Evolutionary conservation across 495 filamentous ascomycete genomes (phyloP), one percentile per base, ranked within the genome.

Genomic region (Penicillium roqueforti): DNA sequence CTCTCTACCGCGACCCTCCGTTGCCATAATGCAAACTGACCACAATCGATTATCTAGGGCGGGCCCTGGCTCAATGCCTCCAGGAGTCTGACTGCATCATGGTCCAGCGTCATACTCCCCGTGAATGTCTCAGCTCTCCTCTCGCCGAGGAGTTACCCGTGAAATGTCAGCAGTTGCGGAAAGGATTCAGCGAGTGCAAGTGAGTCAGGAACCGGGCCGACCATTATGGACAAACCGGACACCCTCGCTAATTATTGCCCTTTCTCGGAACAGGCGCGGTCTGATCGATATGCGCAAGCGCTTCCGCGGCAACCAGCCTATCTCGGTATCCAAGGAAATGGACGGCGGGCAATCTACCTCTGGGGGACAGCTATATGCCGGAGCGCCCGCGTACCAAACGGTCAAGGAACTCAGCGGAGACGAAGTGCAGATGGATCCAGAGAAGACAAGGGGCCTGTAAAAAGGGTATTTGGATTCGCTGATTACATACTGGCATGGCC

Each of bases 251-350:
- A 52, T 23, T 1, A 9, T n/a, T 44, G 50, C 1, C 3, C 0
- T 19, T 8, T 32, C 28, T 36, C 29, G 29, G 6, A 6, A 44
- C 8, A 81, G 78, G 64, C 87, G 92, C 51, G 93, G 95, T 46
- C 83, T 95, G 84, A 83, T 97, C 63, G 93, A 98, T 73, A 98
- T 98, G 95, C 87, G 95, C 65, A 98, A 98, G 72, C 86, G 95
- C 20, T 97, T 98, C 75, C 82, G 95, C 39, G 95, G 93, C n/a
- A 97, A 98, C 73, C 80, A 88, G 59, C 91, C 93, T 40, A 79
- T 96, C 56, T 78, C 82, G 23, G 79, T 87, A 25, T 72, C 75
- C 43, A 75, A 83, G 56, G 84, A 91, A 61, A 51, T 79, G 19
- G 78, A 87, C 43, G 77, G 75, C 34, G 82, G 80, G 29, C 74